Conservation (phyloP, 352 stramenopile genomes). For the Globisporangium polare region DNA sequence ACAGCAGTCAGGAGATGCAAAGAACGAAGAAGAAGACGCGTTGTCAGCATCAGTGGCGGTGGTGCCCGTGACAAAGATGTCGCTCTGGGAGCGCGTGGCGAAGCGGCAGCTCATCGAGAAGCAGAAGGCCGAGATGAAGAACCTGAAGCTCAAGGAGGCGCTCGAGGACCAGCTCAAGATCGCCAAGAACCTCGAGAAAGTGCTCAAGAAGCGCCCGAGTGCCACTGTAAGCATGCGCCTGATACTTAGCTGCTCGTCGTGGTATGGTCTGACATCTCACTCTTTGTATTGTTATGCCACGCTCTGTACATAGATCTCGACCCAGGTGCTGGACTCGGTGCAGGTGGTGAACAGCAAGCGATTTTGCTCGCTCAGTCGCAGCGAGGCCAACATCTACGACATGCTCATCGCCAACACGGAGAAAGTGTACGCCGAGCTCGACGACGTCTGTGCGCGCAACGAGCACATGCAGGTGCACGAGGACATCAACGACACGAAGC, state of each 20-base stretch:
- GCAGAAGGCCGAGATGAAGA: slow-evolving; percentile 24
- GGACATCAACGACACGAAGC: slow-evolving; percentile 13
- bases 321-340: slow-evolving; percentile 12
- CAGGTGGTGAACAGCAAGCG: slow-evolving; percentile 13
- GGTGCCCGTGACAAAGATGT: not conserved
- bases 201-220: slow-evolving; percentile 15
- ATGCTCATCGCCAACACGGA: slow-evolving; percentile 14
- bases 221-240: slow-evolving; percentile 6
- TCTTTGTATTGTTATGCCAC: not conserved
- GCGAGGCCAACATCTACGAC: slow-evolving; percentile 14
- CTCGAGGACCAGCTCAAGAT: slow-evolving; percentile 25
- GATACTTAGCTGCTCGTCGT: not conserved
- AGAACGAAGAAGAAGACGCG: not conserved
- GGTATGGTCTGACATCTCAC: not conserved
- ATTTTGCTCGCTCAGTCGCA: slow-evolving; percentile 10
- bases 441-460: slow-evolving; percentile 11
- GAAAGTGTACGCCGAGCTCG: slow-evolving; percentile 13
- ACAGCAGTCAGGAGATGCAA: not conserved
- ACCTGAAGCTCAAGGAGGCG: slow-evolving; percentile 25
- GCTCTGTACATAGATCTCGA: slow-evolving; percentile 8
- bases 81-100: slow-evolving; percentile 29
- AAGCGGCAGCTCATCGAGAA: slow-evolving; percentile 22
- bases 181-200: slow-evolving; percentile 19
- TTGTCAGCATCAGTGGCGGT: not conserved
- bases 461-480: slow-evolving; percentile 13